Conservation (phyloP, 2,329 filamentous ascomycete genomes). For the Metarhizium guizhouense region DNA sequence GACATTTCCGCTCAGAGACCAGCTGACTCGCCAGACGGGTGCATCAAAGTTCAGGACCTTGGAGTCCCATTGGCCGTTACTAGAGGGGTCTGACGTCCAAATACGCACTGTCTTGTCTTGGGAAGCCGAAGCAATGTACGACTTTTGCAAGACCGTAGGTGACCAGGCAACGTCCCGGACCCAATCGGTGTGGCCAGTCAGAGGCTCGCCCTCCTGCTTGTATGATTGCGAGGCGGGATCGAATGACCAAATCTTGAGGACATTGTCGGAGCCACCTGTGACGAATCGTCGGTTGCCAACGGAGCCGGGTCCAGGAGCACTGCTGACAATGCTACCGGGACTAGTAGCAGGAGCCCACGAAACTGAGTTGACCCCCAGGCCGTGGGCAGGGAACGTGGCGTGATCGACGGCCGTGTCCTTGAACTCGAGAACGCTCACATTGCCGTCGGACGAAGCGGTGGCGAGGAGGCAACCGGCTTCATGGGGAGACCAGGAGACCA, state of each 20-base stretch:
- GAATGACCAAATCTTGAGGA: constrained; percentile 88
- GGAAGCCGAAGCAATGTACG: constrained; percentile 89
- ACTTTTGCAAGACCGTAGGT: constrained; percentile 88
- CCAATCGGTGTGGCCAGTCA: constrained; percentile 88
- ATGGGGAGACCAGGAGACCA: constrained; percentile 95
- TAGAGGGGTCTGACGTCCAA: constrained; percentile 68
- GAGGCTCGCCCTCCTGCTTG: constrained; percentile 51
- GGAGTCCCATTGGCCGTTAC: constrained; percentile 67
- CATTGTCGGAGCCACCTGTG: constrained; percentile 88
- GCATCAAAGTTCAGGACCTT: constrained; percentile 83
- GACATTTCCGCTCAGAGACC: constrained; percentile 95
- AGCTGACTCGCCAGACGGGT: constrained; percentile 91
- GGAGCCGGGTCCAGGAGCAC: constrained; percentile 49
- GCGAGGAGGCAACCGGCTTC: constrained; percentile 91
- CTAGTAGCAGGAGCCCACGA: constrained; percentile 85
- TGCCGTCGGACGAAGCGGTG: constrained; percentile 88
- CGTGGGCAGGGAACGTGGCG: constrained; percentile 83
- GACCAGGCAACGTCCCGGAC: constrained; percentile 97
- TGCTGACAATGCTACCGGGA: constrained; percentile 77
- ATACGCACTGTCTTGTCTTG: constrained; percentile 97
- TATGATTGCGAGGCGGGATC: constrained; percentile 54
- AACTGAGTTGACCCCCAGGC: constrained; percentile 89
- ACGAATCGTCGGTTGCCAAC: constrained; percentile 73
- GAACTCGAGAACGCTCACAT: constrained; percentile 91
- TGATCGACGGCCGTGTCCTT: constrained; percentile 92